Evolutionary conservation across 768 basidiomycete genomes (phyloP), one percentile per base, ranked within the genome.

Genomic region (Calocera cornea): DNA sequence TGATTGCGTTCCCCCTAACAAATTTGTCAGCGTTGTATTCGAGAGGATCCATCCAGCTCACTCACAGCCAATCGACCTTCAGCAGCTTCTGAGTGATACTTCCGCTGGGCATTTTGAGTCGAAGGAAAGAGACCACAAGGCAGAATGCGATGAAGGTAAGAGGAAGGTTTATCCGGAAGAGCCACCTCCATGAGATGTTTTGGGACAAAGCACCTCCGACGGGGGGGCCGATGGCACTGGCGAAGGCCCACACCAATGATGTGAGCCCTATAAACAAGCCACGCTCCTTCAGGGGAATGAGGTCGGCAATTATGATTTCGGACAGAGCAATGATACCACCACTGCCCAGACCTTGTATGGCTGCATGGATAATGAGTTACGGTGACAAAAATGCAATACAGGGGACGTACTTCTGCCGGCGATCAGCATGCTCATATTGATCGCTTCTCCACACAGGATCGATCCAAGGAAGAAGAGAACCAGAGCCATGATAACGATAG

Each of bases 281-380:
- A 5, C 83, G 77, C 75, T 83, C 80, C 12, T 72, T 50, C 7
- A 84, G 74, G 2, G 81, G 76, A 17, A 83, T 79, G 2, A 84
- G 71, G 68, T 84, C 83, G 17, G 77, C 73, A 5, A 82, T 65
- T 38, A 84, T 74, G 41, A 83, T 82, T 11, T 78, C 77, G 1
- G 75, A 73, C 12, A 79, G 68, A 2, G 78, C 73, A 24, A 76
- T 69, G n/a, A 81, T 78, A 0, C 76, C 77, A 1, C 82, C 82
- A 10, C 75, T 77, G 2, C 77, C 77, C 40, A 76, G 34, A 8
- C 78, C 78, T 70, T 78, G 77, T 11, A 79, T 66, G 1, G 73
- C 29, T 31, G 41, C 5, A 10, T 14, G 16, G 24, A 27, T 60
- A 10, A 33, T 33, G n/a, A 50, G 27, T 22, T 12, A 34, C 16